Conservation (phyloP, 805 yeast genomes). For the Wickerhamomyces tratensis region DNA sequence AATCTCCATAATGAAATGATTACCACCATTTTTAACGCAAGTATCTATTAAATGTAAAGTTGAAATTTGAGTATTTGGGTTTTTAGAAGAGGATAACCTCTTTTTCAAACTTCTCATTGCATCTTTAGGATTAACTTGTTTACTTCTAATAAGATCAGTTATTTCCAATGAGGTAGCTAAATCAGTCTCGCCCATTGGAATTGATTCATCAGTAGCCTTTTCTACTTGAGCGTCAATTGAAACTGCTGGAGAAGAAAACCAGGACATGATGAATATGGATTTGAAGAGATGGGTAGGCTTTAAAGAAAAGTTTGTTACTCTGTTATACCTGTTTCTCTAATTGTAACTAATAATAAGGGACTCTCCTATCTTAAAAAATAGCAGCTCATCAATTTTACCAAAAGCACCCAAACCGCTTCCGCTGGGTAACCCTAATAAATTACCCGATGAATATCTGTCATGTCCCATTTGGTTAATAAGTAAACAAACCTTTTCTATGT, state of each 20-base stretch:
- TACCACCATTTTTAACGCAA: constrained; percentile 89
- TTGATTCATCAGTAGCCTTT: constrained; percentile 79
- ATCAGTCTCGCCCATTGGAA: constrained; percentile 87
- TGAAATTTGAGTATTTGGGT: constrained; percentile 75
- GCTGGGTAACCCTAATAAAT: too few relatives aligned
- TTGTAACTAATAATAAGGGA: too few relatives aligned
- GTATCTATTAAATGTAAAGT: constrained; percentile 72
- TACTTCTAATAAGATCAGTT: constrained; percentile 78
- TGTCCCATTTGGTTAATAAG: constrained; percentile 14
- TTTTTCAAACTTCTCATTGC: constrained; percentile 81
- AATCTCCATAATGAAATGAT: constrained; percentile 70
- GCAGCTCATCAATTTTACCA: too few relatives aligned
- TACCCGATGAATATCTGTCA: background rate
- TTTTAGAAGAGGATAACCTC: constrained; percentile 50
- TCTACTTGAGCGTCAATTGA: constrained; percentile 47
- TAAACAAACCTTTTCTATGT: constrained; percentile 6
- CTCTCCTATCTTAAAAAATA: too few relatives aligned
- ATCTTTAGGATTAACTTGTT: constrained; percentile 66
- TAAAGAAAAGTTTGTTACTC: too few relatives aligned
- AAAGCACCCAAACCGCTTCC: too few relatives aligned
- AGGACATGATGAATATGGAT: constrained; percentile 10
- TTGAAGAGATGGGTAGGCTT: too few relatives aligned
- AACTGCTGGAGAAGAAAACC: constrained; percentile 13
- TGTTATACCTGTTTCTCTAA: too few relatives aligned
- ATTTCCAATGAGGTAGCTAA: constrained; percentile 68